These are phyloP conservation scores for Aquilaria sinensis DNA, from an alignment of 345 rosid genomes.

Conservation along the genomic window DNA sequence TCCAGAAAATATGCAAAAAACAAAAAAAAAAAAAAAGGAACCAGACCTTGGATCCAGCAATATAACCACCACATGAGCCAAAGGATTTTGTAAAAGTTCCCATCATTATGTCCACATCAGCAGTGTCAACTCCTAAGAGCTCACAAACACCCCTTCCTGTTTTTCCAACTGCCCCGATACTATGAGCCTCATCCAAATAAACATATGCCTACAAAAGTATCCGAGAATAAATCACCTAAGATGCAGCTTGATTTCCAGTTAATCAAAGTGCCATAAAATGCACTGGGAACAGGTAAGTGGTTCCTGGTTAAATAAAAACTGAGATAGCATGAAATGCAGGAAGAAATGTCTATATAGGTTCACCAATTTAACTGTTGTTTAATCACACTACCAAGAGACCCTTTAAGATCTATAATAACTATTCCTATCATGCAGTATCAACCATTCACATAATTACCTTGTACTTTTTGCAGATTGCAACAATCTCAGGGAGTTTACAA, in stretches of 20 bases:
- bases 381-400: too few species aligned
- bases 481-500: conserved; percentile 80
- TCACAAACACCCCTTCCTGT: conserved; percentile 91
- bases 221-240: neutral
- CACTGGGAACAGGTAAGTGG: neutral
- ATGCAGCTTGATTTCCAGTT: too few species aligned
- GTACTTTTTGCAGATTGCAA: conserved; percentile 76
- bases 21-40: neutral
- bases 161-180: conserved; percentile 87
- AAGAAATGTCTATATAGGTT: too few species aligned
- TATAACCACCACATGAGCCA: conserved; percentile 89
- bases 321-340: too few species aligned
- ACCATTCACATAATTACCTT: conserved; percentile 35
- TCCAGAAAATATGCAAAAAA: neutral
- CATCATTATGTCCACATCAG: conserved; percentile 91
- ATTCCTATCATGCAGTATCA: neutral
- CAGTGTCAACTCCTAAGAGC: conserved; percentile 74
- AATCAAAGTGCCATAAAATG: neutral
- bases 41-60: conserved; percentile 86
- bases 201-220: conserved; percentile 44
- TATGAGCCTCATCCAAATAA: conserved; percentile 91
- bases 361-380: too few species aligned
- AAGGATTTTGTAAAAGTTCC: conserved; percentile 92
- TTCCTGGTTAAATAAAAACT: too few species aligned
- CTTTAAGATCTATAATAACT: neutral